Percentiles rank a stretch among this genome's conserved stretches.
These are phyloP conservation scores for Glonium stellatum DNA, from an alignment of 495 filamentous ascomycete genomes.

Conservation along the genomic window DNA sequence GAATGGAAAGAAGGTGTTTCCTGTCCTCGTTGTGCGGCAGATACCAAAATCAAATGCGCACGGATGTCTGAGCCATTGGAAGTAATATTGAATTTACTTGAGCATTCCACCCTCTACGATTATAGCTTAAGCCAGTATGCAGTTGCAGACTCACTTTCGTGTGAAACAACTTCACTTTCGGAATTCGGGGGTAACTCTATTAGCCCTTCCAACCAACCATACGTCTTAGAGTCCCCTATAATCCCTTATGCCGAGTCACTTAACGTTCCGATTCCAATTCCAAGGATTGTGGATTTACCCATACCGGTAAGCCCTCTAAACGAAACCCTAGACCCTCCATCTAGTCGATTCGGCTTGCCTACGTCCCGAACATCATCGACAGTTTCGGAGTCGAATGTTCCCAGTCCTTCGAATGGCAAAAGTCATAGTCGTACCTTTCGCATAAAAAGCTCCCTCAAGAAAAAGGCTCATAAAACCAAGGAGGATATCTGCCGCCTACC, in stretches of 20 bases:
- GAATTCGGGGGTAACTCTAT: slow-evolving; percentile 4
- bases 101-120: slow-evolving; percentile 14
- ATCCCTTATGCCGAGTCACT: slow-evolving; percentile 23
- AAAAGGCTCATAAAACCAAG: slow-evolving; percentile 14
- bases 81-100: slow-evolving; percentile 9
- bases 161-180: slow-evolving; percentile 14
- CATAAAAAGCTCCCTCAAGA: slow-evolving; percentile 20
- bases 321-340: not conserved
- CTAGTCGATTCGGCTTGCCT: slow-evolving; percentile 9
- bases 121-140: slow-evolving; percentile 23
- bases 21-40: slow-evolving; percentile 20
- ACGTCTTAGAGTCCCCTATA: slow-evolving; percentile 12
- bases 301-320: slow-evolving; percentile 14
- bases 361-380: slow-evolving; percentile 17
- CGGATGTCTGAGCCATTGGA: slow-evolving; percentile 24
- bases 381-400: slow-evolving; percentile 9
- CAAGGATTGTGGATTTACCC: slow-evolving; percentile 14
- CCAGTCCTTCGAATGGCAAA: slow-evolving; percentile 16
- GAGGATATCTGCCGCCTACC: slow-evolving; percentile 16
- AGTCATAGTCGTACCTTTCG: slow-evolving; percentile 12
- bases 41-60: slow-evolving; percentile 24
- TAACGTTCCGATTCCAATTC: slow-evolving; percentile 19
- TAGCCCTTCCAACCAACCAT: not conserved
- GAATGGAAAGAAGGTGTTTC: slow-evolving; percentile 26
- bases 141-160: slow-evolving; percentile 16